Conservation (phyloP, 129 eudicot species). For the Chrysanthemum seticuspe region DNA sequence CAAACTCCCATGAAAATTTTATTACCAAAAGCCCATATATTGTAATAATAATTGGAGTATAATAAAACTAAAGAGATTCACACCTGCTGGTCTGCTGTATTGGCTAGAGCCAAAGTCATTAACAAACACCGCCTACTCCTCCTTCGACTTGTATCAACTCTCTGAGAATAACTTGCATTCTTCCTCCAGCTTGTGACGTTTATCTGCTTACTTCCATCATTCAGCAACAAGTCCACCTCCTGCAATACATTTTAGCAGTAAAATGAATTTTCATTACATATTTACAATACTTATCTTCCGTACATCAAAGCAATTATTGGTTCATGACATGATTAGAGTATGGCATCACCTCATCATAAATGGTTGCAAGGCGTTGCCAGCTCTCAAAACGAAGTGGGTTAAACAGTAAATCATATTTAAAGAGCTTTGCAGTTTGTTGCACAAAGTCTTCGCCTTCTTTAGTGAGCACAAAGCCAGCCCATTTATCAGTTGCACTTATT, state of each 20-base stretch:
- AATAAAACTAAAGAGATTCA: background rate
- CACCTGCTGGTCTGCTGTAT: slow-evolving; percentile 84
- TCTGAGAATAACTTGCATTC: slow-evolving; percentile 57
- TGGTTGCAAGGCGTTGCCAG: slow-evolving; percentile 93
- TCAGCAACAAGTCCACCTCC: slow-evolving; percentile 97
- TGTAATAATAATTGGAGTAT: background rate
- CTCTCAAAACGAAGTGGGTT: slow-evolving; percentile 88
- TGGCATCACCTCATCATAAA: slow-evolving; percentile 84
- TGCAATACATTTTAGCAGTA: slow-evolving; percentile 26
- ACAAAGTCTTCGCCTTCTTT: slow-evolving; percentile 98
- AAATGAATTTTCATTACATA: slow-evolving; percentile 2
- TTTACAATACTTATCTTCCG: slow-evolving; percentile 1
- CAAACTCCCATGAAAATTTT: background rate
- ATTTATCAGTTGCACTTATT: slow-evolving; percentile 84
- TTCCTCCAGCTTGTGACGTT: slow-evolving; percentile 90
- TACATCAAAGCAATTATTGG: slow-evolving; percentile 9
- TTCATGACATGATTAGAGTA: slow-evolving; percentile 11
- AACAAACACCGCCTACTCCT: slow-evolving; percentile 93
- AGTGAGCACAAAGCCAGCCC: slow-evolving; percentile 98
- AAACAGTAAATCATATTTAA: slow-evolving; percentile 82
- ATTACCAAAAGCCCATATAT: background rate
- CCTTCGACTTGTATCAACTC: slow-evolving; percentile 94
- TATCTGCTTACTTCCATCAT: slow-evolving; percentile 98
- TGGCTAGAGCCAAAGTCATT: slow-evolving; percentile 91
- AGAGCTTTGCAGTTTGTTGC: slow-evolving; percentile 78